Percentiles rank a stretch among this genome's conserved stretches.
Conservation (phyloP, 2,329 filamentous ascomycete species). For the Ilyonectria sp. region DNA sequence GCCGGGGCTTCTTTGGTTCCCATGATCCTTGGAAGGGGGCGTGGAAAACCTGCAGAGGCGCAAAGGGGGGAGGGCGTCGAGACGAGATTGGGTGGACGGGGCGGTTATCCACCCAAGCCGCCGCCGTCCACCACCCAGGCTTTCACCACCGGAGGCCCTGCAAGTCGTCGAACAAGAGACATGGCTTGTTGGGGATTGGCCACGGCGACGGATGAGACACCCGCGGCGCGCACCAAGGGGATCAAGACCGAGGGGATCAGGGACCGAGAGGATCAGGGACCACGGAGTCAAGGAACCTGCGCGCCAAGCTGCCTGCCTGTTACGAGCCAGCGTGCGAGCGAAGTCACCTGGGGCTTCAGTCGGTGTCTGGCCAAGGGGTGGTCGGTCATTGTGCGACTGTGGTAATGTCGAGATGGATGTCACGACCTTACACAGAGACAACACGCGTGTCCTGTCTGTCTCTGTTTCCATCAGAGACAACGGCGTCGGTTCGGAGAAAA, state of each 20-base stretch:
- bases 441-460: neutral
- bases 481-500: neutral
- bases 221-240: constrained; percentile 13
- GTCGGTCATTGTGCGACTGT: neutral
- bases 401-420: too few species aligned
- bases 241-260: neutral
- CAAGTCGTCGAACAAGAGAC: constrained; percentile 12
- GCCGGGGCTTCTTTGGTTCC: constrained; percentile 1
- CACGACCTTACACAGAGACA: neutral
- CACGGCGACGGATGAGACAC: constrained; percentile 25
- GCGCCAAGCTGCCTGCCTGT: neutral
- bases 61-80: constrained; percentile 26
- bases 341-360: constrained; percentile 1
- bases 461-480: neutral
- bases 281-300: constrained; percentile 1
- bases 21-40: constrained; percentile 20
- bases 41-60: constrained; percentile 13
- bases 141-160: constrained; percentile 4
- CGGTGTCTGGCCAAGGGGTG: neutral
- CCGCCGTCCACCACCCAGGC: constrained; percentile 4
- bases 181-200: constrained; percentile 2
- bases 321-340: neutral
- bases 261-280: constrained; percentile 1
- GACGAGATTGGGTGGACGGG: constrained; percentile 29
- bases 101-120: constrained; percentile 27